Percentiles rank a stretch among this genome's conserved stretches.
Evolutionary conservation across 2,329 filamentous ascomycete genomes (phyloP).

Genomic region (Cladosporium sp.): DNA sequence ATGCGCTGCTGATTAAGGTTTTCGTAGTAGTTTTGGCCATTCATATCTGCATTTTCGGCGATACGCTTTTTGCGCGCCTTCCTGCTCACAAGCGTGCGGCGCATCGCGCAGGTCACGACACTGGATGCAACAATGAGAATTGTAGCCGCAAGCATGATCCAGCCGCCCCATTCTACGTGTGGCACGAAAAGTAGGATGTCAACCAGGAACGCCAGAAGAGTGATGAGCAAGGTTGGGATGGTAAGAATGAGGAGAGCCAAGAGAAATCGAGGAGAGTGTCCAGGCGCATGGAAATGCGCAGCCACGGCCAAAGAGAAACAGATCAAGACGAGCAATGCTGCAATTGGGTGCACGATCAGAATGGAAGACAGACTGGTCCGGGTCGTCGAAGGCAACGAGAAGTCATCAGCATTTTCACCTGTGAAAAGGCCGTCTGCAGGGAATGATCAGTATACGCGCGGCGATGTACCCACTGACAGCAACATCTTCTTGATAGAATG

Average conservation of each 20-base stretch:
- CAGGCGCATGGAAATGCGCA: slow-evolving; percentile 83
- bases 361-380: slow-evolving; percentile 78
- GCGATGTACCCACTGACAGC: not conserved
- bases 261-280: slow-evolving; percentile 87
- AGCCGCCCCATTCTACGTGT: slow-evolving; percentile 91
- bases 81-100: slow-evolving; percentile 83
- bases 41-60: slow-evolving; percentile 95
- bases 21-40: slow-evolving; percentile 83
- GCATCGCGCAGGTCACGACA: slow-evolving; percentile 91
- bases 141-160: slow-evolving; percentile 86
- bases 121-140: slow-evolving; percentile 80
- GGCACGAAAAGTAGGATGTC: slow-evolving; percentile 94
- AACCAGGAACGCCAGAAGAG: slow-evolving; percentile 84
- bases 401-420: slow-evolving; percentile 52
- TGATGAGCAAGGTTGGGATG: slow-evolving; percentile 79
- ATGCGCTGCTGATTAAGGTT: slow-evolving; percentile 48
- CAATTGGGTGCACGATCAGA: slow-evolving; percentile 89
- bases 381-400: slow-evolving; percentile 65
- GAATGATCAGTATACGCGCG: slow-evolving; percentile 5
- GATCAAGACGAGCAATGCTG: slow-evolving; percentile 80
- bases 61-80: slow-evolving; percentile 93
- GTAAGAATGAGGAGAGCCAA: slow-evolving; percentile 82
- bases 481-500: not conserved
- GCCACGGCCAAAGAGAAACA: slow-evolving; percentile 78
- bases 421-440: slow-evolving; percentile 51